Percentiles rank a stretch among this genome's conserved stretches.
These are phyloP conservation scores for Sugiyamaella japonica DNA, from an alignment of 1,139 yeast species.

Conservation along the genomic window DNA sequence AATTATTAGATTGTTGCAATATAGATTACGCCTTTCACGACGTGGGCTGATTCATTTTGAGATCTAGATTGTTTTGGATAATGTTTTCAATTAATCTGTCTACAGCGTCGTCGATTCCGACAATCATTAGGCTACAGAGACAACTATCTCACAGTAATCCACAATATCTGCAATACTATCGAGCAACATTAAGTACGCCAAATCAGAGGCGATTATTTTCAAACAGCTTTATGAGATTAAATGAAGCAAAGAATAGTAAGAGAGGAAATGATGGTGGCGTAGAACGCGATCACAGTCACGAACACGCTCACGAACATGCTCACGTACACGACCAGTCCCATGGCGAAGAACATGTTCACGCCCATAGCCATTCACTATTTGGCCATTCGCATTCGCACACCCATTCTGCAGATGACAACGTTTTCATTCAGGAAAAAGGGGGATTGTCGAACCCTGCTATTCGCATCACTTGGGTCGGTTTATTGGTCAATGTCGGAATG, in stretches of 20 bases:
- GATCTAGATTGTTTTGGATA: background rate
- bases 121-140: background rate
- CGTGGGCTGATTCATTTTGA: background rate
- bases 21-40: background rate
- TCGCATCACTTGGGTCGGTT: conserved; percentile 89
- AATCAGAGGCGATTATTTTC: background rate
- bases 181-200: background rate
- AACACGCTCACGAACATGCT: background rate
- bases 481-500: conserved; percentile 78
- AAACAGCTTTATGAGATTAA: background rate
- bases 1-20: background rate
- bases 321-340: background rate
- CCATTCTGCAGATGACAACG: conserved; percentile 35
- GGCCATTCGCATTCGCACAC: conserved; percentile 33
- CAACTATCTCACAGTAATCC: background rate
- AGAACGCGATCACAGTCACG: background rate
- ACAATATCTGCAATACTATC: background rate
- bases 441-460: conserved; percentile 75
- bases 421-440: conserved; percentile 35
- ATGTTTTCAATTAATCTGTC: conserved; percentile 2
- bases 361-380: conserved; percentile 35
- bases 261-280: background rate
- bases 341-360: conserved; percentile 19
- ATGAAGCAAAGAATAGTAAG: background rate
- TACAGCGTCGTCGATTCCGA: background rate